A percentile compares a stretch with the other conserved stretches of the same genome.
Conservation (phyloP, 768 basidiomycete species). For the Rickenella mellea region DNA sequence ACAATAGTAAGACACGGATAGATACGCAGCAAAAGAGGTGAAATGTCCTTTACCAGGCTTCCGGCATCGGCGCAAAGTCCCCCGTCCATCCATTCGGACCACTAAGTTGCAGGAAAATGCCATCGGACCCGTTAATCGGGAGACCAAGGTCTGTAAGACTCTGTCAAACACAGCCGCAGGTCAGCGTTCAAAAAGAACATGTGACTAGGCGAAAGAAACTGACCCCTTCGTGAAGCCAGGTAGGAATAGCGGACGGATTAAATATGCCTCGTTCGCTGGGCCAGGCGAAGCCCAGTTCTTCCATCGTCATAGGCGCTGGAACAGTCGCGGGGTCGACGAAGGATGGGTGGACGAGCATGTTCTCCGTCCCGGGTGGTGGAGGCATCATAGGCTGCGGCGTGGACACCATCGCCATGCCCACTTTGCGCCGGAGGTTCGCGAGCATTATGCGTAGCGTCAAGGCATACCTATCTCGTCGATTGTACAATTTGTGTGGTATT, state of each 20-base stretch:
- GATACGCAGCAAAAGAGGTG: neutral
- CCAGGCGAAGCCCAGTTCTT: slow-evolving; percentile 77
- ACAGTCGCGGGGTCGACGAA: slow-evolving; percentile 44
- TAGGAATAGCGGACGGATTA: slow-evolving; percentile 74
- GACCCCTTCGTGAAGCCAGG: slow-evolving; percentile 89
- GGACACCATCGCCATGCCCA: slow-evolving; percentile 42
- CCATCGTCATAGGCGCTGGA: slow-evolving; percentile 67
- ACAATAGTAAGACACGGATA: neutral
- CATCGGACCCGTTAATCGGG: slow-evolving; percentile 87
- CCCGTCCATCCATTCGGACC: slow-evolving; percentile 67
- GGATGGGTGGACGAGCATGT: slow-evolving; percentile 47
- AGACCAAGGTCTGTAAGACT: slow-evolving; percentile 83
- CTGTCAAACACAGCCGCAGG: slow-evolving; percentile 27
- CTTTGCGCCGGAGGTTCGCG: slow-evolving; percentile 81
- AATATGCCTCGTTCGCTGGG: slow-evolving; percentile 47
- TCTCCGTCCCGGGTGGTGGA: slow-evolving; percentile 44
- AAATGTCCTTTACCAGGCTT: slow-evolving; percentile 57
- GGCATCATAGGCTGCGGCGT: slow-evolving; percentile 31
- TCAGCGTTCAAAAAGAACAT: slow-evolving; percentile 1
- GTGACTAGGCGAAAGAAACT: slow-evolving; percentile 15
- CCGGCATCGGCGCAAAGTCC: slow-evolving; percentile 69
- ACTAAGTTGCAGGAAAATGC: slow-evolving; percentile 73
- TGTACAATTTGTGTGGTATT: neutral
- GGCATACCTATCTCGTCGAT: slow-evolving; percentile 53
- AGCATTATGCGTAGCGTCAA: slow-evolving; percentile 90